Evolutionary conservation across 1,284 basidiomycete genomes (phyloP).

Genomic region (Albatrellus sp.): DNA sequence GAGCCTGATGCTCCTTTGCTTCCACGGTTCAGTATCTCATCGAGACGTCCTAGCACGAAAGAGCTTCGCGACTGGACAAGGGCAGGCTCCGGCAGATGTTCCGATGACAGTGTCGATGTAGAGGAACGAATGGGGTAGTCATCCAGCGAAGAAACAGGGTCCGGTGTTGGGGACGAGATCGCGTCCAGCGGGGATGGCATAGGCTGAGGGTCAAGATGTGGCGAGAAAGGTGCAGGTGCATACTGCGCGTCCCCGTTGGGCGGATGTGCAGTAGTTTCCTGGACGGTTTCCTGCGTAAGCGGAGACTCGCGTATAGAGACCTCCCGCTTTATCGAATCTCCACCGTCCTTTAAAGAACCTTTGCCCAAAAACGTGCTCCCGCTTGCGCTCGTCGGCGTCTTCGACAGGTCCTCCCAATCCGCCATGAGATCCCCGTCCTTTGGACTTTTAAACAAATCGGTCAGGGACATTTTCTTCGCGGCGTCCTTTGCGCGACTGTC

Average conservation of each 20-base stretch:
- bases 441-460: constrained; percentile 43
- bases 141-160: constrained; percentile 54
- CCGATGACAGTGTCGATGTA: constrained; percentile 33
- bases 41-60: constrained; percentile 51
- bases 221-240: constrained; percentile 7
- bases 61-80: constrained; percentile 22
- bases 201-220: constrained; percentile 11
- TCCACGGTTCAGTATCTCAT: constrained; percentile 51
- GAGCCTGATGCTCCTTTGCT: constrained; percentile 45
- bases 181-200: constrained; percentile 43
- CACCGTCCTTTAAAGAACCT: constrained; percentile 2
- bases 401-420: constrained; percentile 53
- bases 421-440: constrained; percentile 41
- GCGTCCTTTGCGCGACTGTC: constrained; percentile 18
- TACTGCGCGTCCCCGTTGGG: constrained; percentile 11
- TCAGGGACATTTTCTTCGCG: constrained; percentile 46
- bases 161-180: constrained; percentile 54
- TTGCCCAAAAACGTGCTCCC: constrained; percentile 25
- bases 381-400: constrained; percentile 32
- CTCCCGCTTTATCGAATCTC: constrained; percentile 1
- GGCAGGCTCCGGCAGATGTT: constrained; percentile 23
- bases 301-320: constrained; percentile 2
- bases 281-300: constrained; percentile 5
- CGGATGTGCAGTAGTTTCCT: constrained; percentile 4
- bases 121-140: constrained; percentile 41